These are phyloP conservation scores for Candida germanica DNA, from an alignment of 805 yeast genomes.

Conservation along the genomic window DNA sequence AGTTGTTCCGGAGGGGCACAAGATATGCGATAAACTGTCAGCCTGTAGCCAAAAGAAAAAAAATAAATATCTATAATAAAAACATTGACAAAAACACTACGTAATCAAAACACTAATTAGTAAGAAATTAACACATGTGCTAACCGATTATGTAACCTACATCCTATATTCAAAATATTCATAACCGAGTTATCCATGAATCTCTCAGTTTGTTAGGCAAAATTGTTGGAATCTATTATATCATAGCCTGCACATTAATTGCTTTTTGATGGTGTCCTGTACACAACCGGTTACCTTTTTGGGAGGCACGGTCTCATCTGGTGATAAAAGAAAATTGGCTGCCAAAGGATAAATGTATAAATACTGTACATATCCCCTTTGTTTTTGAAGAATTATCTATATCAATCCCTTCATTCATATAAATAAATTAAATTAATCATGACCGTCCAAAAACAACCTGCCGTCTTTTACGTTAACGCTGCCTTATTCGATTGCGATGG, in stretches of 20 bases:
- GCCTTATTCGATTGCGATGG: slow-evolving; percentile 84
- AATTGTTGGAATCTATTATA: slow-evolving; percentile 2
- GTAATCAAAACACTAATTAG: too few species aligned
- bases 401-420: slow-evolving; percentile 2
- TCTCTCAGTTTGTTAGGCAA: neutral
- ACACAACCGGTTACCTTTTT: neutral
- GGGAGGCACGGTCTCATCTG: slow-evolving; percentile 5
- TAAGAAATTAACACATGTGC: too few species aligned
- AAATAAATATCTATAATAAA: too few species aligned
- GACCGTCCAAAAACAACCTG: slow-evolving; percentile 41
- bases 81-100: too few species aligned
- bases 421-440: slow-evolving; percentile 20
- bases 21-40: too few species aligned
- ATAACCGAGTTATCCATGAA: neutral
- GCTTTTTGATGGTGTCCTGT: slow-evolving; percentile 2
- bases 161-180: neutral
- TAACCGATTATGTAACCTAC: too few species aligned
- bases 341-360: slow-evolving; percentile 4
- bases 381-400: neutral
- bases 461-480: slow-evolving; percentile 41
- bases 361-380: slow-evolving; percentile 2
- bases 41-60: too few species aligned
- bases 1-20: slow-evolving; percentile 7
- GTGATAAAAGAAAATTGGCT: slow-evolving; percentile 6
- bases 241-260: slow-evolving; percentile 7